A percentile compares a stretch with the other conserved stretches of the same genome.
Conservation (phyloP, 345 rosid species). For the Isatis tinctoria region DNA sequence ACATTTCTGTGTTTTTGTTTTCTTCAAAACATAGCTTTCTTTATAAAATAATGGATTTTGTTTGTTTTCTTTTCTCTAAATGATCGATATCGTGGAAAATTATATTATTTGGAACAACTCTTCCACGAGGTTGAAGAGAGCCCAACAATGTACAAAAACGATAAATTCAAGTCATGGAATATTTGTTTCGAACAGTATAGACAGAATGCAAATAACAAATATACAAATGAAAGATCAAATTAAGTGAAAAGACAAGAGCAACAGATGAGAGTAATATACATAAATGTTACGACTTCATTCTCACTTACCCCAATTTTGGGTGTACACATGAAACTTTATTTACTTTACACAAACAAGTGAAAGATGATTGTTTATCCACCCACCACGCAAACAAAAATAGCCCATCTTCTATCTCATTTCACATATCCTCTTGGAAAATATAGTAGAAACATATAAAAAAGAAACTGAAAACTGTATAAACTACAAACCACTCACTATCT, state of each 20-base stretch:
- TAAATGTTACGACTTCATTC: not conserved
- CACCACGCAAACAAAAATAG: not conserved
- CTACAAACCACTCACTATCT: not conserved
- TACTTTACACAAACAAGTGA: constrained; percentile 3
- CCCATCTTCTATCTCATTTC: not conserved
- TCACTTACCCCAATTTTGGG: not conserved
- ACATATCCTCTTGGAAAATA: not conserved
- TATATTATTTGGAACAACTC: not conserved
- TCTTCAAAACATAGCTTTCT: too few species aligned
- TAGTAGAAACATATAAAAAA: not conserved
- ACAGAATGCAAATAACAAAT: not conserved
- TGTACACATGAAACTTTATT: not conserved
- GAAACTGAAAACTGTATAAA: not conserved
- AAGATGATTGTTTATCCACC: not conserved
- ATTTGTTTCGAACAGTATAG: not conserved
- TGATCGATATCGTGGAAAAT: not conserved
- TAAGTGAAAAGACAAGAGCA: not conserved
- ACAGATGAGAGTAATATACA: not conserved
- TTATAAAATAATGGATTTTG: too few species aligned
- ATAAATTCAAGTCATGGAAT: not conserved
- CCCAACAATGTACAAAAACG: not conserved
- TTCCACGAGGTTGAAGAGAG: not conserved
- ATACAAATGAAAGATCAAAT: not conserved
- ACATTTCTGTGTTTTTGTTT: not conserved
- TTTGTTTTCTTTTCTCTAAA: not conserved